phyloP scores from a whole-genome alignment of 1,284 basidiomycete species.

The Amylostereum areolatum region DNA sequence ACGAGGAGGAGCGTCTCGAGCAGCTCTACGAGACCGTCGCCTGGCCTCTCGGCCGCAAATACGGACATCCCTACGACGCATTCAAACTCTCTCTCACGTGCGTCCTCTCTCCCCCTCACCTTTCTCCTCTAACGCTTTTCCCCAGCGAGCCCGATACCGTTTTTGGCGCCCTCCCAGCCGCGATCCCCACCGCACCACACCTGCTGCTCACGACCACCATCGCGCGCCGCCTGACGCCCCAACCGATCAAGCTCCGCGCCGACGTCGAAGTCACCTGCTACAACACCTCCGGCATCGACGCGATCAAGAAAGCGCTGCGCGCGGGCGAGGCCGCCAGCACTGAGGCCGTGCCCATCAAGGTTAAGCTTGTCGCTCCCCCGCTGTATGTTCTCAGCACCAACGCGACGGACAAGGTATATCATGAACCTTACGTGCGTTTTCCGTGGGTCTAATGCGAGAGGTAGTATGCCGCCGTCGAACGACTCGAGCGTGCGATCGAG shows the following conservation, averaged over 20 bases:
- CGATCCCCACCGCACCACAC: conserved; percentile 57
- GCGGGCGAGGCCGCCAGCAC: conserved; percentile 87
- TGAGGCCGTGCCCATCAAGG: conserved; percentile 93
- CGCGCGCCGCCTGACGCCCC: conserved; percentile 91
- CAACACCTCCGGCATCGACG: conserved; percentile 95
- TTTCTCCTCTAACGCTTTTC: neutral
- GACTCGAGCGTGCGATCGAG: conserved; percentile 91
- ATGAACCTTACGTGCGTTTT: neutral
- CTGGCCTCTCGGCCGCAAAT: conserved; percentile 92
- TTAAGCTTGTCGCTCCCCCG: conserved; percentile 94
- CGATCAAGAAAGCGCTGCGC: conserved; percentile 88
- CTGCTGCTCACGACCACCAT: conserved; percentile 80
- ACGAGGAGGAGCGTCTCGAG: conserved; percentile 75
- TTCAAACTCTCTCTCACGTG: conserved; percentile 95
- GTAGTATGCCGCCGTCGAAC: conserved; percentile 84
- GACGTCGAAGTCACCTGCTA: conserved; percentile 99
- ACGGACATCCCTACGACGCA: conserved; percentile 95
- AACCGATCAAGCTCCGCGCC: conserved; percentile 97
- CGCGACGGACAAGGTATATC: conserved; percentile 86
- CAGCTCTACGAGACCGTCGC: conserved; percentile 86
- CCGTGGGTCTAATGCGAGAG: neutral
- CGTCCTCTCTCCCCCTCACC: conserved; percentile 24
- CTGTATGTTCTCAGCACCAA: conserved; percentile 95
- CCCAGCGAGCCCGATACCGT: conserved; percentile 82
- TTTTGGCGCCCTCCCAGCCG: conserved; percentile 65